These are phyloP conservation scores for Metschnikowia noctiluminum DNA, from an alignment of 805 yeast species.

Conservation along the genomic window DNA sequence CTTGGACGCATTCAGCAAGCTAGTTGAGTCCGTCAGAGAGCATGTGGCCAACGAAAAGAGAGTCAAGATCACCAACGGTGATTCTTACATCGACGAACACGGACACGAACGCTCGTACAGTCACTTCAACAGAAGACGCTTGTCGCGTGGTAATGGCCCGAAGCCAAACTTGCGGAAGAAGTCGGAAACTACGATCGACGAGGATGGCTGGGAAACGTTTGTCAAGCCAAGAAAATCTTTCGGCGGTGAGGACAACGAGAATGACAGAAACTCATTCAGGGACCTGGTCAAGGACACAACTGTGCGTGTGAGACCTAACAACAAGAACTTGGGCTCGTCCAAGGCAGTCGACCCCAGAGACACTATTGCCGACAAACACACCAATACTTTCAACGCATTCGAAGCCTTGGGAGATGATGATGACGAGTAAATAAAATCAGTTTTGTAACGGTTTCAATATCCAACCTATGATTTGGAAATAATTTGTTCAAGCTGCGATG, in stretches of 20 bases:
- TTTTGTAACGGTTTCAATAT: neutral
- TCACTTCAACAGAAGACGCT: constrained; percentile 58
- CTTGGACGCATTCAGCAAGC: constrained; percentile 58
- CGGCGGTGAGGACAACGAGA: constrained; percentile 47
- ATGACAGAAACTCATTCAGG: constrained; percentile 45
- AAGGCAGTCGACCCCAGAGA: constrained; percentile 74
- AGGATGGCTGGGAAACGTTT: constrained; percentile 80
- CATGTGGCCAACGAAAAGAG: constrained; percentile 30
- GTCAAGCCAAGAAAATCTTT: constrained; percentile 45
- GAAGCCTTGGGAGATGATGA: constrained; percentile 70
- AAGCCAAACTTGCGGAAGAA: constrained; percentile 58
- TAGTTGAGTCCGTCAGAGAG: constrained; percentile 66
- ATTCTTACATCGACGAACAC: constrained; percentile 43
- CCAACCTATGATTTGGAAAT: no score
- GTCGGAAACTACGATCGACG: constrained; percentile 56
- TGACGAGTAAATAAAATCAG: constrained; percentile 25
- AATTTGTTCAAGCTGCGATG: no score
- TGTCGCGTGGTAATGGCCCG: constrained; percentile 40
- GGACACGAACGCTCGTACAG: constrained; percentile 45
- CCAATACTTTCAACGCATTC: constrained; percentile 71
- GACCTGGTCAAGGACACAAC: constrained; percentile 46
- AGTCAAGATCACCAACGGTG: constrained; percentile 37
- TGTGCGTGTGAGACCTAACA: constrained; percentile 63
- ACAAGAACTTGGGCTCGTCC: constrained; percentile 69
- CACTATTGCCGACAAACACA: constrained; percentile 63